Evolutionary conservation across 1,139 yeast genomes (phyloP), one percentile per base, ranked within the genome.

Genomic region (Candida sp.): DNA sequence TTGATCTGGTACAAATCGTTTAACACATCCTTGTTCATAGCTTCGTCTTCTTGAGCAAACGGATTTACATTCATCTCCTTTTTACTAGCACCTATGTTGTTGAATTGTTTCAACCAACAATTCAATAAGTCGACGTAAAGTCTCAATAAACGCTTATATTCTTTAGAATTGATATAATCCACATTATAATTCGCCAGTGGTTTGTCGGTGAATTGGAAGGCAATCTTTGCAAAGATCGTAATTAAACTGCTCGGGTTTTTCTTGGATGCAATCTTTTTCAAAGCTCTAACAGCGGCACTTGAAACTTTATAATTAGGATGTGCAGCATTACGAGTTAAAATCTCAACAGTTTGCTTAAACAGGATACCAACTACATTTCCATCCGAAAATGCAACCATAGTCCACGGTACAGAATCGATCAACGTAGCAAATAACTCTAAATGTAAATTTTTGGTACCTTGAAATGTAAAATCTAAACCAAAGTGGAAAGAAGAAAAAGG

Each of bases 121-220:
- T 80, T 82, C 36, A 93, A 68, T 19, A 93, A 64, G 39, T 87
- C 95, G 3, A 87, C 86, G 51, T 91, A 93, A 0, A 90, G 72
- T 49, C 79, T 79, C 43, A 93, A 65, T 4, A 87, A 60, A 40
- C 68, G 68, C 43, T 81, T 79, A 54, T 84, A 85, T 45, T 81
- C 87, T 2, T 64, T 55, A 1, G 84, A 78, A 27, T 81, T 76
- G 43, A 83, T 66, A 49, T 77, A 77, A 19, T 79, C 74, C 9
- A 82, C 69, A 40, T 83, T 79, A 53, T 79, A 77, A 22, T 57
- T 52, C 5, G 73, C 69, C 5, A 67, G 68, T 4, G 75, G 74
- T 49, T 81, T 81, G 46, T 89, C 97, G 49, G 84, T 88, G 49
- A 87, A 79, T 50, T 84, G 82, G 61, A 90, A 89, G 3, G 96